These are phyloP conservation scores for Cladophialophora psammophila DNA, from an alignment of 2,329 filamentous ascomycete species.

Conservation along the genomic window DNA sequence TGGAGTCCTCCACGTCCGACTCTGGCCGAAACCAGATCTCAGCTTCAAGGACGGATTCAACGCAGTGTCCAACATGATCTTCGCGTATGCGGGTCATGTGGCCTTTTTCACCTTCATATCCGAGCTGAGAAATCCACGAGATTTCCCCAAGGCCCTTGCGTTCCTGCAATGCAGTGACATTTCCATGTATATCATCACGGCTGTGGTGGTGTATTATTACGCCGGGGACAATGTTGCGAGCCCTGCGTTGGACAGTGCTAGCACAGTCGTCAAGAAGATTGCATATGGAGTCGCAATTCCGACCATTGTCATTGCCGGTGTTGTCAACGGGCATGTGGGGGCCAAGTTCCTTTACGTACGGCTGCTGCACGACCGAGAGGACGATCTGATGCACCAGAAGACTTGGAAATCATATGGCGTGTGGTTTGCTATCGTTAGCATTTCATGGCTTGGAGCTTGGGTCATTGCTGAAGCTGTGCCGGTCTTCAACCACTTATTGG, in stretches of 20 bases:
- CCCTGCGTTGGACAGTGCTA: constrained; percentile 72
- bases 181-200: constrained; percentile 69
- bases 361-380: constrained; percentile 58
- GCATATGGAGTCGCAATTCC: constrained; percentile 74
- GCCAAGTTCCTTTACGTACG: constrained; percentile 72
- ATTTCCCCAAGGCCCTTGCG: constrained; percentile 69
- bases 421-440: constrained; percentile 66
- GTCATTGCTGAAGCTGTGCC: constrained; percentile 74
- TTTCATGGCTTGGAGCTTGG: constrained; percentile 68
- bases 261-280: constrained; percentile 64
- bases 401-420: constrained; percentile 60
- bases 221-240: constrained; percentile 67
- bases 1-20: constrained; percentile 74
- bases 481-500: constrained; percentile 71
- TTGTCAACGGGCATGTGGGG: constrained; percentile 73
- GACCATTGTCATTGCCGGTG: constrained; percentile 74
- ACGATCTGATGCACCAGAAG: constrained; percentile 61
- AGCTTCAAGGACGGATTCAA: constrained; percentile 65
- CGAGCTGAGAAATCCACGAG: constrained; percentile 67
- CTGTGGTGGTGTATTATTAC: constrained; percentile 72
- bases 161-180: constrained; percentile 68
- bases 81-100: constrained; percentile 71
- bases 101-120: constrained; percentile 72
- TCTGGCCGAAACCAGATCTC: constrained; percentile 52
- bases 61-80: constrained; percentile 72